Base-by-base conservation (phyloP, 2,329 filamentous ascomycete genomes). In the Cryphonectria nitschkei region DNA sequence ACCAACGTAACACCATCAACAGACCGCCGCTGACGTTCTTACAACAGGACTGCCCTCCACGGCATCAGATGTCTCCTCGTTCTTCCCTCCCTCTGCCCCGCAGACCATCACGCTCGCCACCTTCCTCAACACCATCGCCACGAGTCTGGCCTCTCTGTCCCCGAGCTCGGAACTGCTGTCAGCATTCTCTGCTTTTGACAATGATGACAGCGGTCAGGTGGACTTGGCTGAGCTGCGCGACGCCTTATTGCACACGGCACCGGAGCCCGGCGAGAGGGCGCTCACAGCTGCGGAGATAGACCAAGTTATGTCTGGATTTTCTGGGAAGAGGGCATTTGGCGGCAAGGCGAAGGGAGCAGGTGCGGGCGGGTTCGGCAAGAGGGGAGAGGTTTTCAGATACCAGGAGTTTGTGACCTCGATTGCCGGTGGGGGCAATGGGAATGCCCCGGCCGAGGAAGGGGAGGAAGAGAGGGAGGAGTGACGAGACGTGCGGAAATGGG, bases 181-280 rank as follows among this genome's bases (percentile, higher is more conserved):
- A 1, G 96, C 96, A 0, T 95, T 99, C 75, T 94, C 94, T 2
- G 96, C 96, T 0, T 98, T 98, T 78, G 96, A 99, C 78, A 93
- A 97, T 73, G 94, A 97, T 74, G 96, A 99, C 79, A 96, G 93
- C 76, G 96, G 96, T 3, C 94, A 98, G 80, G 90, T 98, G 54
- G 94, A 98, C 78, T 83, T 97, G 29, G 87, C 84, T 0, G 94
- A 97, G 80, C 82, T 99, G 73, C 89, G 92, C 62, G 93, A 96
- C 75, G 94, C 95, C 0, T 80, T 99, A 61, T 81, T 98, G 56
- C 88, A 94, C 74, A 97, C 94, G 0, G 89, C 90, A 0, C 93
- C 94, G 0, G 94, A 97, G 75, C 85, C 88, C 0, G 93, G 93
- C 26, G 87, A 89, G 79, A 84, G 83, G 54, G 81, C 87, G 0